These are phyloP conservation scores for Cetraspora pellucida DNA, from an alignment of 192 early-diverging fungal genomes.

Conservation along the genomic window DNA sequence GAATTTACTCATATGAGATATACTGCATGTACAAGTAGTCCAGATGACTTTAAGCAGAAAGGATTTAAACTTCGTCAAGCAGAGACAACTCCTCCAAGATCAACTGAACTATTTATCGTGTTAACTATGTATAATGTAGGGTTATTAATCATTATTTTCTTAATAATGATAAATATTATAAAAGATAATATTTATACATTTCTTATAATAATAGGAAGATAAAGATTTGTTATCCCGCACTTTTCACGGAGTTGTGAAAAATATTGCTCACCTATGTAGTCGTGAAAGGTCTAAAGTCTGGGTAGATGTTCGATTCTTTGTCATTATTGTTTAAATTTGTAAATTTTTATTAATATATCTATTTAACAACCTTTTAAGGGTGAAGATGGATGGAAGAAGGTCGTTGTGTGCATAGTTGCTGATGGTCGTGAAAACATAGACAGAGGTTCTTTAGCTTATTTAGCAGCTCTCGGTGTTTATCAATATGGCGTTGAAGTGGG, in stretches of 20 bases:
- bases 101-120: constrained; percentile 80
- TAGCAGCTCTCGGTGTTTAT: constrained; percentile 83
- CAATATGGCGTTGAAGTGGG: constrained; percentile 76
- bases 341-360: too few relatives aligned
- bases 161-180: too few relatives aligned
- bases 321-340: too few relatives aligned
- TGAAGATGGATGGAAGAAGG: constrained; percentile 81
- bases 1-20: constrained; percentile 96
- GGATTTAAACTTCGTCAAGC: constrained; percentile 75
- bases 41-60: constrained; percentile 76
- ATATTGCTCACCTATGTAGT: constrained; percentile 87
- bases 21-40: constrained; percentile 87
- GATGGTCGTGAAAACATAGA: constrained; percentile 83
- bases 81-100: constrained; percentile 50
- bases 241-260: constrained; percentile 84
- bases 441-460: constrained; percentile 65
- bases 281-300: constrained; percentile 75
- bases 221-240: constrained; percentile 87
- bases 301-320: constrained; percentile 25
- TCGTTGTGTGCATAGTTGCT: constrained; percentile 79
- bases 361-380: constrained; percentile 34
- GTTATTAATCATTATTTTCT: background rate
- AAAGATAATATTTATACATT: too few relatives aligned
- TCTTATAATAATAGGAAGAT: constrained; percentile 61
- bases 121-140: constrained; percentile 82